Percentiles rank a stretch among this genome's conserved stretches.
These are phyloP conservation scores for Lanzia echinophila DNA, from an alignment of 2,329 filamentous ascomycete genomes.

Conservation along the genomic window DNA sequence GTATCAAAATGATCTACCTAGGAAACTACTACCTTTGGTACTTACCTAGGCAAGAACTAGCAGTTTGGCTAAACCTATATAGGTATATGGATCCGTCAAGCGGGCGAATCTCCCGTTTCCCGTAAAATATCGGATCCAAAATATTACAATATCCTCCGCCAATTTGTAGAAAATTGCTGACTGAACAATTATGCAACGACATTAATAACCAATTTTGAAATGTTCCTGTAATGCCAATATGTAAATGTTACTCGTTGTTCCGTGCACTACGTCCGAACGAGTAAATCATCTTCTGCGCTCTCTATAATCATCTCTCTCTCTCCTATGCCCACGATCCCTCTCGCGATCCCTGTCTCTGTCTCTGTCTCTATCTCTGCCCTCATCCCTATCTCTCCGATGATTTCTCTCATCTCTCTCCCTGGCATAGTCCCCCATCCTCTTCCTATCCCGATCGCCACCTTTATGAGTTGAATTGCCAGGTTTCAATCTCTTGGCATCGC, in stretches of 20 bases:
- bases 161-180: too few relatives aligned
- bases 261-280: constrained; percentile 4
- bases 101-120: too few relatives aligned
- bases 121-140: too few relatives aligned
- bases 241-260: background rate
- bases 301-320: constrained; percentile 24
- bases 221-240: background rate
- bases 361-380: constrained; percentile 27
- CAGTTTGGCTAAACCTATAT: too few relatives aligned
- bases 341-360: constrained; percentile 18
- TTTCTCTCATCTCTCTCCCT: constrained; percentile 36
- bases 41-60: too few relatives aligned
- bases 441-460: constrained; percentile 31
- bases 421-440: constrained; percentile 36
- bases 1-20: too few relatives aligned
- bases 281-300: constrained; percentile 12
- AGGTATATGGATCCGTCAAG: too few relatives aligned
- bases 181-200: too few relatives aligned
- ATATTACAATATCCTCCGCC: too few relatives aligned
- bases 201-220: too few relatives aligned
- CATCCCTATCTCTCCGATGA: constrained; percentile 29
- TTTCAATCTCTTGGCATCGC: constrained; percentile 45
- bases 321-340: constrained; percentile 13
- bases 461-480: constrained; percentile 23
- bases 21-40: too few relatives aligned